Evolutionary conservation across 208 protist species (phyloP).

Genomic region (Wallacemonas sp.): DNA sequence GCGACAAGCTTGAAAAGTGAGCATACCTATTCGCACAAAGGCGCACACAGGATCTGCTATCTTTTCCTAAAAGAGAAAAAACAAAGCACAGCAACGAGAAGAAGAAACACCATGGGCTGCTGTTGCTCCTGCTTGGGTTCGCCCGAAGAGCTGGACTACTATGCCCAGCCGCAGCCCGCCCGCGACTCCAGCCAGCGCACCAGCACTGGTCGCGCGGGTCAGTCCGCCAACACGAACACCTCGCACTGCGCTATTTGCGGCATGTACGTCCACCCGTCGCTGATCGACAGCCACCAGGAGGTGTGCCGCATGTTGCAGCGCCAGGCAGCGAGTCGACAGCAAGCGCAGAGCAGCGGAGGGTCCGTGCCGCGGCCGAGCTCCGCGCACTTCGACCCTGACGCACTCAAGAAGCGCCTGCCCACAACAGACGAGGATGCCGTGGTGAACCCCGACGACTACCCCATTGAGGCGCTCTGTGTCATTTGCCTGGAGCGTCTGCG

Average conservation of each 20-base stretch:
- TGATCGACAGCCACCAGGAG: conserved; percentile 69
- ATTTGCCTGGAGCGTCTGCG: conserved; percentile 66
- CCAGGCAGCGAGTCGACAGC: conserved; percentile 29
- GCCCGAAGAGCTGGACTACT: not conserved
- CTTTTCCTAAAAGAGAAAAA: no score
- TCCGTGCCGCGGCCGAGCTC: conserved; percentile 19
- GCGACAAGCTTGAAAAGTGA: no score
- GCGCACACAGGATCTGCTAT: no score
- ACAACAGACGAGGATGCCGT: conserved; percentile 15
- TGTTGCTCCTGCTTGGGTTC: conserved; percentile 28
- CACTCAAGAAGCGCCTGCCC: not conserved
- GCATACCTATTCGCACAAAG: no score
- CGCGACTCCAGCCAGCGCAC: not conserved
- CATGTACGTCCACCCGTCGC: conserved; percentile 35
- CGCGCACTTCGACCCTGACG: conserved; percentile 17
- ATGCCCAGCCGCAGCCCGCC: not conserved
- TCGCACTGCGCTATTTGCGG: conserved; percentile 52
- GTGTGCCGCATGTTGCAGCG: conserved; percentile 30
- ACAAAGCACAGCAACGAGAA: no score
- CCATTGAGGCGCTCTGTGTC: conserved; percentile 65
- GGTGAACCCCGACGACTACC: conserved; percentile 27
- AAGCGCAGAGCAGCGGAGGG: conserved; percentile 22
- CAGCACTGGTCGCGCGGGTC: not conserved
- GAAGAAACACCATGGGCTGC: no score
- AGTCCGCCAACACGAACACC: not conserved